A percentile compares a stretch with the other conserved stretches of the same genome.
Conservation (phyloP, 495 filamentous ascomycete species). For the Neurospora discreta region DNA sequence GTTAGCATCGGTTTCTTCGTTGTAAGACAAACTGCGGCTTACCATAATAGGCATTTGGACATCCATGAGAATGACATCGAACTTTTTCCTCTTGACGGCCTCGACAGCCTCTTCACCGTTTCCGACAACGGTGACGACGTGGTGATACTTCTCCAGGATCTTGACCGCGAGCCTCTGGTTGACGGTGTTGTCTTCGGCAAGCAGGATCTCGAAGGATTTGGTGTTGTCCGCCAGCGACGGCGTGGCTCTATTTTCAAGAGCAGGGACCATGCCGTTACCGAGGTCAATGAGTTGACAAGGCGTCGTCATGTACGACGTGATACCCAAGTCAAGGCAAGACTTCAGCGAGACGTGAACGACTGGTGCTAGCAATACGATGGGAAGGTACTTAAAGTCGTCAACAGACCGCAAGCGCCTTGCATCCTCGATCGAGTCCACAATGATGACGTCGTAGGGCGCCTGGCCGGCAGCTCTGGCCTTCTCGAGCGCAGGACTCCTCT, state of each 20-base stretch:
- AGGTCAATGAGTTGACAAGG: conserved; percentile 92
- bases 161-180: conserved; percentile 95
- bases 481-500: conserved; percentile 37
- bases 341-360: conserved; percentile 88
- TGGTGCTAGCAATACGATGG: conserved; percentile 86
- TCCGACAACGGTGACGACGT: conserved; percentile 89
- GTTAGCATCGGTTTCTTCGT: conserved; percentile 17
- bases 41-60: conserved; percentile 99
- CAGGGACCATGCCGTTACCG: conserved; percentile 97
- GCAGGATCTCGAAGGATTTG: conserved; percentile 87
- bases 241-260: conserved; percentile 85
- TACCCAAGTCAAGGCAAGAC: conserved; percentile 88
- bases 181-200: conserved; percentile 96
- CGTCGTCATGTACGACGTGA: conserved; percentile 98
- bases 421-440: conserved; percentile 89
- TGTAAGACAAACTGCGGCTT: conserved; percentile 17
- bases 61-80: conserved; percentile 97
- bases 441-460: conserved; percentile 82
- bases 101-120: conserved; percentile 92
- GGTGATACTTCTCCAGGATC: conserved; percentile 96
- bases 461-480: conserved; percentile 43
- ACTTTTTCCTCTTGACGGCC: conserved; percentile 76
- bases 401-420: conserved; percentile 73
- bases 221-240: conserved; percentile 89
- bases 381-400: conserved; percentile 96